Conservation (phyloP, 202 grass and related monocot species). For the Zoysia matrella region DNA sequence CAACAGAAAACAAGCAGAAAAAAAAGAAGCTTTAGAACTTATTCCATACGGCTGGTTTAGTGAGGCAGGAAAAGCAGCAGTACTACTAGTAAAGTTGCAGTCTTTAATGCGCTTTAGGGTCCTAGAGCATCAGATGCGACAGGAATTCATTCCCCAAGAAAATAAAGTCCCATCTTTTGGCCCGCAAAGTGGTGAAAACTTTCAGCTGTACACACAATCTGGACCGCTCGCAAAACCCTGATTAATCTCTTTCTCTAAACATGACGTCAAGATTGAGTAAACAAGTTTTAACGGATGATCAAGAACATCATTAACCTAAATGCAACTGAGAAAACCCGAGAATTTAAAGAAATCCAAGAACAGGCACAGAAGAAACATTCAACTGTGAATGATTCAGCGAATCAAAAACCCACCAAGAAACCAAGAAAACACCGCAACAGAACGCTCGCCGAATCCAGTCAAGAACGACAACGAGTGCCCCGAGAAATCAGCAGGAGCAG, state of each 20-base stretch:
- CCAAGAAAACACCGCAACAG: neutral
- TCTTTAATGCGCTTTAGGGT: slow-evolving; percentile 39
- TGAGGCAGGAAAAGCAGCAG: slow-evolving; percentile 8
- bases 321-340: neutral
- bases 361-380: neutral
- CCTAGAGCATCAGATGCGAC: slow-evolving; percentile 46
- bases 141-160: slow-evolving; percentile 41
- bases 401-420: neutral
- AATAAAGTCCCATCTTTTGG: slow-evolving; percentile 9
- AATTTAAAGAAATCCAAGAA: too few relatives aligned
- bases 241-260: slow-evolving; percentile 1
- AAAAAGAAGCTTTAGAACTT: slow-evolving; percentile 23
- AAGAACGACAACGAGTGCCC: neutral
- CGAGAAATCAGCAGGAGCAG: neutral
- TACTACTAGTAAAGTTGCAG: slow-evolving; percentile 22
- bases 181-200: slow-evolving; percentile 24
- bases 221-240: neutral
- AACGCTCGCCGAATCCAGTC: slow-evolving; percentile 7
- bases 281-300: slow-evolving; percentile 2
- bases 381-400: neutral
- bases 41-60: neutral
- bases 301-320: neutral
- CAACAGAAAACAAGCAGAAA: slow-evolving; percentile 21
- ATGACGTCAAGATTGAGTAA: neutral
- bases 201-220: slow-evolving; percentile 21